Base-by-base conservation (phyloP, 768 basidiomycete species). In the Suillus weaverae region DNA sequence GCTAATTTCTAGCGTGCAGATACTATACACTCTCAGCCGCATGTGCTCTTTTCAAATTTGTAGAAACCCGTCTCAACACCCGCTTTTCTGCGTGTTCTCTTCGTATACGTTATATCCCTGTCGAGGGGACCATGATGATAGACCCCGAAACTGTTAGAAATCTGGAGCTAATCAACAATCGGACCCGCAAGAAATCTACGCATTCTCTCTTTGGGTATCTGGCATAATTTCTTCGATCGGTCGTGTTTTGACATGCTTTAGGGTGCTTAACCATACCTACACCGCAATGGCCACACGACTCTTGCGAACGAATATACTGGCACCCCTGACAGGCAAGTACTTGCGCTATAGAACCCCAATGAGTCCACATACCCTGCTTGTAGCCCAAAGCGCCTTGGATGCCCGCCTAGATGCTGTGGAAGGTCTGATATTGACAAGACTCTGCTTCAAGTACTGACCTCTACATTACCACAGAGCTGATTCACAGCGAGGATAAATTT, bases 41-140 rank as follows among this genome's bases (percentile, higher is more conserved):
- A 1, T 89, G 89, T 59, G 96, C 95, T 0, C 79, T 98, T 18
- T 95, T 98, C 83, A 94, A 94, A 74, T 87, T 93, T 70, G 83
- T 89, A 26, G 92, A 96, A 71, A 76, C 77, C 2, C 84, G 85
- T 59, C 76, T 91, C 60, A 90, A 92, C 67, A 86, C 84, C 0
- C 84, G 87, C 16, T 98, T 92, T 73, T 83, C 91, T 1, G 75
- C 83, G 0, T 81, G 78, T 4, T 93, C 93, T 10, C 79, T 95
- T 30, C 84, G 88, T 39, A 92, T 95, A 62, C 83, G 86, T 26
- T 95, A 91, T 70, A 80, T 86, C 1, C 86, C 91, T 2, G 88
- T 92, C 0, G 92, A 96, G 73, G 96, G 96, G 0, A 96, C 94
- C 0, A 92, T 98, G 91, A 85, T 97, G 84, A 91, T 99, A 67